Evolutionary conservation across 192 early-diverging fungal genomes (phyloP).

Genomic region (Coemansia sp.): DNA sequence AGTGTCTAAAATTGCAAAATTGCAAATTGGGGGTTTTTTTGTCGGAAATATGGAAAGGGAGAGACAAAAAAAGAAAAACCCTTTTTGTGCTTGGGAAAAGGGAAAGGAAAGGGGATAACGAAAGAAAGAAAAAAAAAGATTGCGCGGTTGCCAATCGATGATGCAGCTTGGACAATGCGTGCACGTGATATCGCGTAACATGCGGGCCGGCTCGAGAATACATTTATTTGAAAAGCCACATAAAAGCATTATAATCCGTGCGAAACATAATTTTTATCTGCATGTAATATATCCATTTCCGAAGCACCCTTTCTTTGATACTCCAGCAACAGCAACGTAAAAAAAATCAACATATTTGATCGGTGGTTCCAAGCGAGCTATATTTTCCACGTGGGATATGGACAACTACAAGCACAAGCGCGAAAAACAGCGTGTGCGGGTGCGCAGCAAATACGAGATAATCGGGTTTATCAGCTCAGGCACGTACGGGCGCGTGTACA

Average conservation of each 20-base stretch:
- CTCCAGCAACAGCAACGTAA: no score
- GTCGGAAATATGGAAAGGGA: not conserved
- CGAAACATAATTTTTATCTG: no score
- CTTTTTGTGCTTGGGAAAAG: no score
- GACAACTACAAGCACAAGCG: conserved; percentile 53
- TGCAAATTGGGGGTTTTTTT: not conserved
- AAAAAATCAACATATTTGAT: no score
- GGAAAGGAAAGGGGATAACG: no score
- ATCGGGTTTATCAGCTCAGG: conserved; percentile 92
- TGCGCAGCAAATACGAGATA: conserved; percentile 78
- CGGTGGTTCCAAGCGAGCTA: no score
- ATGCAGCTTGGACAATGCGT: not conserved
- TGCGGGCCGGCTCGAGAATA: not conserved
- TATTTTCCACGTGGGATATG: no score
- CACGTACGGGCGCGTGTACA: conserved; percentile 96
- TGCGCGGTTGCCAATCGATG: no score
- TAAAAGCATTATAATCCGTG: no score
- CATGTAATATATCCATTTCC: no score
- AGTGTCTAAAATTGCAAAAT: not conserved
- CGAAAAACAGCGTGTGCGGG: conserved; percentile 48
- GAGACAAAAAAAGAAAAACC: not conserved
- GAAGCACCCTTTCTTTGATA: no score
- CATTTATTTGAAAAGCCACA: not conserved
- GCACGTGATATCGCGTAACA: not conserved
- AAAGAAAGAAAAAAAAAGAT: no score